Base-by-base conservation (phyloP, 768 basidiomycete genomes). In the Hemileccinum rubropunctum region DNA sequence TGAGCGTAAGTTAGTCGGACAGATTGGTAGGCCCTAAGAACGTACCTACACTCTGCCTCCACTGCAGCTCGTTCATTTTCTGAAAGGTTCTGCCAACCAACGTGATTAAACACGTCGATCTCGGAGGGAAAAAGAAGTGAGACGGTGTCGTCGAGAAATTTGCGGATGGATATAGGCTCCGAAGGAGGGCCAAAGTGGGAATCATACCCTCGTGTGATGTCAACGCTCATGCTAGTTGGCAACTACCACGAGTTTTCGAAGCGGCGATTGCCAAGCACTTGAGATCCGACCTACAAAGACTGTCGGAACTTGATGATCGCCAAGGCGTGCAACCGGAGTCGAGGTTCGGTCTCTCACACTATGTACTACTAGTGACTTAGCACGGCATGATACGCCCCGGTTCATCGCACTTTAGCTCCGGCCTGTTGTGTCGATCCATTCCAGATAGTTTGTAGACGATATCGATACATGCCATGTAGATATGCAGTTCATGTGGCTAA, bases 171-270 rank as follows among this genome's bases (percentile, higher is more conserved):
- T 28, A 86, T 72, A 21, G 58, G 68, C 30, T 83, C 76, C 35
- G 85, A 87, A 18, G 83, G 71, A 37, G 84, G 85, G 0, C 85
- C 85, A 64, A 86, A 82, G 47, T 78, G 72, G 28, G 77, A 81
- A 53, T 83, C 81, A 27, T 70, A 60, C 32, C 64, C 60, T 47
- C 66, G 67, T 8, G 47, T 52, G 51, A 69, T 58, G 52, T 67
- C 58, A 36, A 52, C 42, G 44, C 43, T 60, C 60, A 67, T 58
- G n/a, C 18, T 3, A 18, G n/a, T n/a, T n/a, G 17, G 27, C 4
- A 28, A 30, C 28, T 30, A 30, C 28, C 28, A 9, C 28, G 28
- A 30, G 11, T 8, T 30, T 9, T 30, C 28, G 8, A 30, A 30
- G 27, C 9, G n/a, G n/a, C n/a, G n/a, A n/a, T n/a, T n/a, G n/a